Percentiles rank a stretch among this genome's conserved stretches.
These are phyloP conservation scores for Fusarium haematococcum DNA, from an alignment of 2,329 filamentous ascomycete species.

Conservation along the genomic window DNA sequence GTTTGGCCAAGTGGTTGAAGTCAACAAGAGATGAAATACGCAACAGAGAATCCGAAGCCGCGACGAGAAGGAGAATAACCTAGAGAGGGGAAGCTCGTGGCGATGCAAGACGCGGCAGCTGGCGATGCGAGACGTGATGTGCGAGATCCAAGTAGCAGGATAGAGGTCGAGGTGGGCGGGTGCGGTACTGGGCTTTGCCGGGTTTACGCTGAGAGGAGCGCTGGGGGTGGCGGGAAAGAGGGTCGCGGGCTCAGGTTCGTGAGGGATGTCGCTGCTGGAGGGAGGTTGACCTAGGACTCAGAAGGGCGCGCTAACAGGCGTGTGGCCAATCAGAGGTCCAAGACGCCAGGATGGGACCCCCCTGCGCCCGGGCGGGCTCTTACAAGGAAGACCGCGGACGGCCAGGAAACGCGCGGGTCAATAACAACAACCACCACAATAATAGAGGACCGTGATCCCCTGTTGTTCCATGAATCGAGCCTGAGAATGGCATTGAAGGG, in stretches of 20 bases:
- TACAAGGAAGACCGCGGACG: conserved; percentile 41
- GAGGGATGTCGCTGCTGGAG: conserved; percentile 43
- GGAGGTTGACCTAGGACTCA: conserved; percentile 44
- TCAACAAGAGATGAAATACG: conserved; percentile 21
- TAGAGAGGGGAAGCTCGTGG: conserved; percentile 23
- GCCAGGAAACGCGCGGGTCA: conserved; percentile 47
- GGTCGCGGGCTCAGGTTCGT: conserved; percentile 36
- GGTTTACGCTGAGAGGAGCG: conserved; percentile 29
- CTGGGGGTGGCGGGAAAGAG: conserved; percentile 44
- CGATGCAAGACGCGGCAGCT: conserved; percentile 35
- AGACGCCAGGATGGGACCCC: conserved; percentile 14
- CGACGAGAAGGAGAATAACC: conserved; percentile 5
- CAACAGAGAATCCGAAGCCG: conserved; percentile 4
- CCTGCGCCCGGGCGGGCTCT: conserved; percentile 23
- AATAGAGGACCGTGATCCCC: conserved; percentile 31
- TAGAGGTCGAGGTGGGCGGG: conserved; percentile 36
- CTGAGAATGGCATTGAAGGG: not conserved
- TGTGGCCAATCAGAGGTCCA: conserved; percentile 36
- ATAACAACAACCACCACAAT: conserved; percentile 47
- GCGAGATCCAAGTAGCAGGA: conserved; percentile 38
- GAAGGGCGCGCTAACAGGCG: conserved; percentile 39
- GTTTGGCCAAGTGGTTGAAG: conserved; percentile 5
- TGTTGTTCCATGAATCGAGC: conserved; percentile 19
- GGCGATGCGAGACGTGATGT: conserved; percentile 35
- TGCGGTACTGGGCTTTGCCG: conserved; percentile 31